These are phyloP conservation scores for Colletotrichum trifolii DNA, from an alignment of 2,329 filamentous ascomycete genomes.

Conservation along the genomic window DNA sequence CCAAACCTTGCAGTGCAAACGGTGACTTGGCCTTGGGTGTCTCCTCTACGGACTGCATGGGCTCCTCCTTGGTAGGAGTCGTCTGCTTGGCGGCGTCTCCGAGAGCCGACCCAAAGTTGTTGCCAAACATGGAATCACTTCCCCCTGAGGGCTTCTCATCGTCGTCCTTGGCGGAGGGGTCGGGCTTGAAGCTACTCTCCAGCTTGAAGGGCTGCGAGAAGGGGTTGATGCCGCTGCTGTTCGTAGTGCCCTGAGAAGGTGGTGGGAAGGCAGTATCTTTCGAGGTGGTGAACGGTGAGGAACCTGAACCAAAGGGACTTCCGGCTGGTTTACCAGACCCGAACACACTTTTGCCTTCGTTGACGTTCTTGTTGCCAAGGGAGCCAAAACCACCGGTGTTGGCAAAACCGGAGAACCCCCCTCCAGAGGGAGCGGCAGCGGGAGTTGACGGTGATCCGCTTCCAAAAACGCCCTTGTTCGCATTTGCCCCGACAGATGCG, in stretches of 20 bases:
- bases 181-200: slow-evolving; percentile 74
- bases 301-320: slow-evolving; percentile 46
- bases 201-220: slow-evolving; percentile 69
- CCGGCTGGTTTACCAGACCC: slow-evolving; percentile 50
- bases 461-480: slow-evolving; percentile 53
- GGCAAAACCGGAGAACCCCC: slow-evolving; percentile 64
- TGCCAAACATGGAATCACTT: slow-evolving; percentile 68
- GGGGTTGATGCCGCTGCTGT: slow-evolving; percentile 54
- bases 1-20: slow-evolving; percentile 13
- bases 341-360: slow-evolving; percentile 49
- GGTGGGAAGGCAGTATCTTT: slow-evolving; percentile 53
- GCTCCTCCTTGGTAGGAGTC: slow-evolving; percentile 59
- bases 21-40: slow-evolving; percentile 49
- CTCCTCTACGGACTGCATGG: slow-evolving; percentile 58
- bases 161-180: slow-evolving; percentile 70
- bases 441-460: slow-evolving; percentile 41
- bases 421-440: slow-evolving; percentile 50
- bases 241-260: slow-evolving; percentile 48
- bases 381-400: slow-evolving; percentile 66
- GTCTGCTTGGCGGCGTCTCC: slow-evolving; percentile 57
- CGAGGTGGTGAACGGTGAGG: slow-evolving; percentile 47
- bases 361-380: slow-evolving; percentile 51
- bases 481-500: slow-evolving; percentile 51
- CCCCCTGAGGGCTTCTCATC: slow-evolving; percentile 59
- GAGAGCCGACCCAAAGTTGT: slow-evolving; percentile 69